Conservation (phyloP, 257 asterid genomes). For the Apocynum venetum region DNA sequence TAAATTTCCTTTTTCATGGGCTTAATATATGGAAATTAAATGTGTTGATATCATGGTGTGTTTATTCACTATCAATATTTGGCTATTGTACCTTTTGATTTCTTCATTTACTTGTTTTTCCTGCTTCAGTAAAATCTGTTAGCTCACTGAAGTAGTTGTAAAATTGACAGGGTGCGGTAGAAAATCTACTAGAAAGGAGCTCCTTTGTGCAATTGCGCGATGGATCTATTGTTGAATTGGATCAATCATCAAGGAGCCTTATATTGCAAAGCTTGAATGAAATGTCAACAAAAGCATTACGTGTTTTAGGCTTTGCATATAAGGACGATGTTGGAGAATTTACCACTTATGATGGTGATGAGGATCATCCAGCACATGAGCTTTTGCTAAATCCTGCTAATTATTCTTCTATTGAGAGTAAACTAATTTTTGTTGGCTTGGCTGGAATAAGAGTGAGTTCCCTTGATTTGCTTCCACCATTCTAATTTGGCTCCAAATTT, state of each 20-base stretch:
- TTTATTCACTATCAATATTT: not conserved
- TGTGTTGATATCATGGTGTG: not conserved
- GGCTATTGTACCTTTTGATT: not conserved
- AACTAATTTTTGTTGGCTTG: conserved; percentile 82
- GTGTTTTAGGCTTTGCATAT: conserved; percentile 95
- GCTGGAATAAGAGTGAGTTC: conserved; percentile 88
- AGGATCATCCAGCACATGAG: conserved; percentile 93
- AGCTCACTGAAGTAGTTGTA: not conserved
- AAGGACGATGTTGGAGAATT: conserved; percentile 65
- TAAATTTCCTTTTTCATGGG: not conserved
- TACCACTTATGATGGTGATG: conserved; percentile 76
- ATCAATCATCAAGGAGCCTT: conserved; percentile 40
- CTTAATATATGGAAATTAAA: not conserved
- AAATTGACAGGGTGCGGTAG: conserved; percentile 88
- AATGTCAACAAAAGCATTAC: conserved; percentile 80
- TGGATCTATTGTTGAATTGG: conserved; percentile 69
- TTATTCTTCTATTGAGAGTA: conserved; percentile 86
- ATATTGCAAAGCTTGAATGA: conserved; percentile 67
- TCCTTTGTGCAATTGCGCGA: conserved; percentile 70
- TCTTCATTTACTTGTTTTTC: not conserved
- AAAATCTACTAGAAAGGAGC: conserved; percentile 88
- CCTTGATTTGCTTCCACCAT: not conserved
- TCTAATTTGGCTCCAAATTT: not conserved
- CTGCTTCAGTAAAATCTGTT: not conserved
- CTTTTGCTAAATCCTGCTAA: conserved; percentile 76